phyloP scores from a whole-genome alignment of 1,284 basidiomycete species.

The Apiotrichum sp. region DNA sequence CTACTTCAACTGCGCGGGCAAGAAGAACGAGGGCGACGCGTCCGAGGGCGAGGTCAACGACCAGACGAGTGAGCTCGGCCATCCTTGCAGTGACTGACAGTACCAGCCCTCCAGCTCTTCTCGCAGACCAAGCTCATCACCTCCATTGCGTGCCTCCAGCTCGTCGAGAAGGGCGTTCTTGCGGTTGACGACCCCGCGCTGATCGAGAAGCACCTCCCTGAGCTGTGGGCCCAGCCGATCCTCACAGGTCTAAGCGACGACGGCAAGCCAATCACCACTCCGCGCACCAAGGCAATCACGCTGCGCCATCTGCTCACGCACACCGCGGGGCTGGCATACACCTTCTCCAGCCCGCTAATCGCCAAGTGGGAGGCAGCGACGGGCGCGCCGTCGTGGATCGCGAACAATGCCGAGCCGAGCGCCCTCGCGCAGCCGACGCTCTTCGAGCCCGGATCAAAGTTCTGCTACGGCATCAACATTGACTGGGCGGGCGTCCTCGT shows the following conservation, averaged over 20 bases:
- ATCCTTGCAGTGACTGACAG: no score
- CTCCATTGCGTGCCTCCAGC: constrained; percentile 34
- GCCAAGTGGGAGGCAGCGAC: neutral
- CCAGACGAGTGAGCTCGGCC: constrained; percentile 25
- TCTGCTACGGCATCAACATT: constrained; percentile 29
- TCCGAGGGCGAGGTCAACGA: constrained; percentile 20
- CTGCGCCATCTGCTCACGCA: constrained; percentile 35
- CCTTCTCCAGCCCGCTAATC: neutral
- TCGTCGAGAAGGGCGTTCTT: constrained; percentile 34
- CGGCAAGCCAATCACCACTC: constrained; percentile 18
- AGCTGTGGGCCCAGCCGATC: constrained; percentile 25
- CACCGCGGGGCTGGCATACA: constrained; percentile 17
- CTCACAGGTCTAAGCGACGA: constrained; percentile 14
- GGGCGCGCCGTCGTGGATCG: neutral
- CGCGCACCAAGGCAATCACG: constrained; percentile 28
- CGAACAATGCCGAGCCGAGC: constrained; percentile 5
- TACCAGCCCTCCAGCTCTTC: constrained; percentile 21
- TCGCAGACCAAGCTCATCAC: constrained; percentile 39
- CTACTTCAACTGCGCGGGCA: constrained; percentile 22
- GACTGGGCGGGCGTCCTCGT: constrained; percentile 41
- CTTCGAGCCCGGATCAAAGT: constrained; percentile 33
- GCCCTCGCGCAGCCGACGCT: constrained; percentile 19
- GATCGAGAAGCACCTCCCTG: constrained; percentile 29
- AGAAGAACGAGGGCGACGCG: constrained; percentile 20
- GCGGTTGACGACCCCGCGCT: constrained; percentile 24